These are phyloP conservation scores for Colletotrichum gigasporum DNA, from an alignment of 2,329 filamentous ascomycete species.

Conservation along the genomic window DNA sequence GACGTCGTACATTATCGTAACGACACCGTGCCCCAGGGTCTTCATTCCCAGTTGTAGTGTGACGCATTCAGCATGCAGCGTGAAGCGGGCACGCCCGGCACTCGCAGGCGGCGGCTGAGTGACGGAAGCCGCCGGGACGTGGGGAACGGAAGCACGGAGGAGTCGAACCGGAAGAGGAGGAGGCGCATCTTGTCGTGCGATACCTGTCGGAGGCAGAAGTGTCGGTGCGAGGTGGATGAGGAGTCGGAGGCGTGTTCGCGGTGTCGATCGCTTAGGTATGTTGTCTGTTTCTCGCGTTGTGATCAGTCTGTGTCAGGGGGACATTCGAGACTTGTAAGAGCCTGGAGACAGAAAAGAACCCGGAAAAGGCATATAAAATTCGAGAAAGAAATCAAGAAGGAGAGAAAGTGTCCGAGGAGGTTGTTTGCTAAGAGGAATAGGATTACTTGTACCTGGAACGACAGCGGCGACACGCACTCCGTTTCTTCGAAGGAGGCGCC, in stretches of 20 bases:
- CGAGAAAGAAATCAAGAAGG: neutral
- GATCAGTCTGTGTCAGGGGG: neutral
- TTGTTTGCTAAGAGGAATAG: neutral
- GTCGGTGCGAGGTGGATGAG: conserved; percentile 27
- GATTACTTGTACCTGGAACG: conserved; percentile 29
- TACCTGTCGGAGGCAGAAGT: conserved; percentile 31
- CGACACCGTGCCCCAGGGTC: too few relatives aligned
- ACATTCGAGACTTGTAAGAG: neutral
- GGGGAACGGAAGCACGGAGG: conserved; percentile 2
- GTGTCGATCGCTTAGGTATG: conserved; percentile 29
- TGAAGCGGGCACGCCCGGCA: neutral
- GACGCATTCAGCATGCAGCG: neutral
- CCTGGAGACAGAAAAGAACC: too few relatives aligned
- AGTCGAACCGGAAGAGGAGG: conserved; percentile 26
- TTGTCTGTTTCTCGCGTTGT: neutral
- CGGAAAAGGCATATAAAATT: too few relatives aligned
- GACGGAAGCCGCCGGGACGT: conserved; percentile 17
- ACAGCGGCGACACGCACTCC: conserved; percentile 28
- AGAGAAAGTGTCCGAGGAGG: neutral
- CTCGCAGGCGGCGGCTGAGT: conserved; percentile 17
- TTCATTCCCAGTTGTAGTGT: too few relatives aligned
- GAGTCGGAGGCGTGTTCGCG: conserved; percentile 29
- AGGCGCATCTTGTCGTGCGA: conserved; percentile 31
- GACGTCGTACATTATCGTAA: too few relatives aligned
- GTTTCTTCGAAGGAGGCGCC: conserved; percentile 13